Conservation (phyloP, 2,329 filamentous ascomycete species). For the Hymenoscyphus repandus region DNA sequence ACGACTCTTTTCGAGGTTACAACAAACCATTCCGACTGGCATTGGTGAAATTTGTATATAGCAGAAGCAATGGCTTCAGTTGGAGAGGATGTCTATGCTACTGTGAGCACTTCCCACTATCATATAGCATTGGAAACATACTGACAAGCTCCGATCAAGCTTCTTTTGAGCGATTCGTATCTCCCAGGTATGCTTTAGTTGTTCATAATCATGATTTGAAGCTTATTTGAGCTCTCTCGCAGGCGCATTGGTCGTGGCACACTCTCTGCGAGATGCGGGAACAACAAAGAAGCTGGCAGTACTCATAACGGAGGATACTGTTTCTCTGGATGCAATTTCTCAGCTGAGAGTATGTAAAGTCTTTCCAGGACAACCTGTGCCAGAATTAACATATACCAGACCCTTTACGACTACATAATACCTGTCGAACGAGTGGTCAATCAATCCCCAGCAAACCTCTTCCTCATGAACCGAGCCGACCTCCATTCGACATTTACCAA, state of each 20-base stretch:
- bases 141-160: conserved; percentile 45
- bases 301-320: conserved; percentile 73
- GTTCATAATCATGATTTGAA: conserved; percentile 9
- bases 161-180: conserved; percentile 88
- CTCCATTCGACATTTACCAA: conserved; percentile 94
- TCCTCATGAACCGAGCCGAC: conserved; percentile 87
- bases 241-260: conserved; percentile 91
- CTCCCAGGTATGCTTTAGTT: conserved; percentile 65
- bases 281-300: conserved; percentile 81
- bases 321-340: conserved; percentile 69
- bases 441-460: conserved; percentile 71
- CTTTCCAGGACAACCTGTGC: neutral
- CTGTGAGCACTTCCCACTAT: conserved; percentile 36
- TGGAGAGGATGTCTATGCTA: conserved; percentile 60
- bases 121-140: neutral
- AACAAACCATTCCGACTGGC: neutral
- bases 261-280: conserved; percentile 88
- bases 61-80: conserved; percentile 34
- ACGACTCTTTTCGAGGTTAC: too few species aligned
- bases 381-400: conserved; percentile 41
- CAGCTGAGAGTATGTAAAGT: conserved; percentile 63
- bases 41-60: neutral
- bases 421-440: conserved; percentile 78
- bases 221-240: conserved; percentile 22
- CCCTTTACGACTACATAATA: conserved; percentile 82